Evolutionary conservation across 1,284 basidiomycete genomes (phyloP), one percentile per base, ranked within the genome.

Genomic region (Kalmanozyma brasiliensis): DNA sequence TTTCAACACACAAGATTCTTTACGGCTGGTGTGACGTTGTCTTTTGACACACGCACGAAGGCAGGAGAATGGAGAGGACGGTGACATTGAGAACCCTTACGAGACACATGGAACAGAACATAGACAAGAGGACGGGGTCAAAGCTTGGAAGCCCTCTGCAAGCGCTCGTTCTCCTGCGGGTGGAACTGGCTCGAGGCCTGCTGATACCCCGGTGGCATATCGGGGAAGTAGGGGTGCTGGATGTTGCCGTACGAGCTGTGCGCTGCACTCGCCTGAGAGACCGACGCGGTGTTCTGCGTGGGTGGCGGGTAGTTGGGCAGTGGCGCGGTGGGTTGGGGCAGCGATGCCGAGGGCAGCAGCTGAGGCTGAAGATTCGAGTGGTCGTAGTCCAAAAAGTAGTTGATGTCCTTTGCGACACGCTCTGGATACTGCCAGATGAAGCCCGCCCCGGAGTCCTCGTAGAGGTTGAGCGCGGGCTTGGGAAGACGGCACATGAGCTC

Each of bases 351-450:
- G 11, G 63, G 63, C 33, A 66, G 32, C 13, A 60, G 10, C 36
- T 66, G 63, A 2, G 63, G 44, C 22, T 66, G 47, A 14, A 66
- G 44, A 16, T 52, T 24, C 22, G 63, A 56, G 30, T 66, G 63
- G 19, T 66, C 63, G 14, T 30, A 33, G 42, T 66, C 57, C 35
- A 66, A 45, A n/a, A 60, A 66, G 35, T 56, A 32, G 36, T 66
- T 66, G 49, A 66, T 66, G 29, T 66, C 63, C 19, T 38, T 51
- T 11, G 63, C 63, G 1, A 60, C 63, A 10, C 63, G 56, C 38
- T 66, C 57, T 1, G 63, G 57, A 24, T 66, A 66, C 24, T 66
- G 63, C 52, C 48, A 66, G 41, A 58, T 58, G 44, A 66, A 66
- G 2, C 63, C 63, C 4, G 63, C 57, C 13, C 63, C 57, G 8